These are phyloP conservation scores for Phytophthora rubi DNA, from an alignment of 352 stramenopile genomes.

Conservation along the genomic window DNA sequence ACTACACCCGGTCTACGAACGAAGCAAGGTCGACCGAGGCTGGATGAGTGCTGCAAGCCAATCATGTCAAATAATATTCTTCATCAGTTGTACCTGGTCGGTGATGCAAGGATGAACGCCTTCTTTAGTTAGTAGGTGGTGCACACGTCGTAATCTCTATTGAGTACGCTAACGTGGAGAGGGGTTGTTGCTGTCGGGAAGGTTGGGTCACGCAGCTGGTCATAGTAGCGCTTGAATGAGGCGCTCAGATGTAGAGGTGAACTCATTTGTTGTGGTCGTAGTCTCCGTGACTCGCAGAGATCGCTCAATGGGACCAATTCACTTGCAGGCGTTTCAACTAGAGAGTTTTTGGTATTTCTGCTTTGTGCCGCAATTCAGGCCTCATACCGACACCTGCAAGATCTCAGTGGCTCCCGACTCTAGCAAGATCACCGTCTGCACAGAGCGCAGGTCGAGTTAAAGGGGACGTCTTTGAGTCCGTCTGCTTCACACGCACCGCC, in stretches of 20 bases:
- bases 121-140: conserved; percentile 22
- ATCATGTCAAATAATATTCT: not conserved
- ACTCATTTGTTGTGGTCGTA: conserved; percentile 15
- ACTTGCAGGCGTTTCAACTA: no score
- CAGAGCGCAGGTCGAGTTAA: not conserved
- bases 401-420: no score
- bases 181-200: conserved; percentile 28
- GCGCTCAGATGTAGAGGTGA: conserved; percentile 34
- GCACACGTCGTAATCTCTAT: conserved; percentile 30
- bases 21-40: not conserved
- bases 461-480: not conserved
- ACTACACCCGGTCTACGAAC: conserved; percentile 34
- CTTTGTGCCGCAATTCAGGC: not conserved
- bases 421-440: not conserved
- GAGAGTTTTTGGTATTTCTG: not conserved
- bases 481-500: not conserved
- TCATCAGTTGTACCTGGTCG: conserved; percentile 34
- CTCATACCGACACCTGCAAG: no score
- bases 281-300: no score
- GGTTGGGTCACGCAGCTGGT: conserved; percentile 28
- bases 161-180: conserved; percentile 43
- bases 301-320: no score
- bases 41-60: not conserved
- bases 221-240: conserved; percentile 43
- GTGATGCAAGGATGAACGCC: conserved; percentile 1